Evolutionary conservation across 1,284 basidiomycete species (phyloP).

Genomic region (Xerocomus amazonicus): DNA sequence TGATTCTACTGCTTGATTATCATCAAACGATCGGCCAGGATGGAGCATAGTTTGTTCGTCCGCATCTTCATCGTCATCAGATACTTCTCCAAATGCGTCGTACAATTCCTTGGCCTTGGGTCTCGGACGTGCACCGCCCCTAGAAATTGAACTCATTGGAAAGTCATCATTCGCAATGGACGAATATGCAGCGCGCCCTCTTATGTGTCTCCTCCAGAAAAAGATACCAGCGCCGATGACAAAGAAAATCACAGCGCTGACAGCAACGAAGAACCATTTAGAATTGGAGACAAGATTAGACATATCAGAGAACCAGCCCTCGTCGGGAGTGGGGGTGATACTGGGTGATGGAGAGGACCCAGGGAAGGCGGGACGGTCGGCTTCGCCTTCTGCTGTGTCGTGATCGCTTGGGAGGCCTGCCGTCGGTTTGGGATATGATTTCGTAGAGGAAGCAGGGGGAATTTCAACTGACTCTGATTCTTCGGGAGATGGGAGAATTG

Average conservation of each 20-base stretch:
- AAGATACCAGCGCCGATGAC: slow-evolving; percentile 59
- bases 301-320: slow-evolving; percentile 86
- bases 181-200: slow-evolving; percentile 56
- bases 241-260: slow-evolving; percentile 69
- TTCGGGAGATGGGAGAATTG: slow-evolving; percentile 51
- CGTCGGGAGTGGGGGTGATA: slow-evolving; percentile 62
- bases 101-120: slow-evolving; percentile 79
- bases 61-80: slow-evolving; percentile 70
- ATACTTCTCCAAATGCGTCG: slow-evolving; percentile 87
- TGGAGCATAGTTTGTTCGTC: slow-evolving; percentile 63
- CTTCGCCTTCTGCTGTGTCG: slow-evolving; percentile 65
- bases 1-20: slow-evolving; percentile 26
- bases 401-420: slow-evolving; percentile 85
- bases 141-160: slow-evolving; percentile 62
- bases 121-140: slow-evolving; percentile 34
- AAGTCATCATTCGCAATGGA: slow-evolving; percentile 73
- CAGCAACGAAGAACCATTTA: slow-evolving; percentile 83
- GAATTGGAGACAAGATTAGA: slow-evolving; percentile 71
- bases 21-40: slow-evolving; percentile 21
- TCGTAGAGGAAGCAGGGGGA: slow-evolving; percentile 47
- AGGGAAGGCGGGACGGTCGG: slow-evolving; percentile 61
- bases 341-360: slow-evolving; percentile 40
- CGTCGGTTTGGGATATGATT: slow-evolving; percentile 81
- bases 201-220: slow-evolving; percentile 66
- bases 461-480: slow-evolving; percentile 32